Evolutionary conservation across 2,329 filamentous ascomycete species (phyloP), one percentile per base, ranked within the genome.

Genomic region (Pestalotiopsis sp.): DNA sequence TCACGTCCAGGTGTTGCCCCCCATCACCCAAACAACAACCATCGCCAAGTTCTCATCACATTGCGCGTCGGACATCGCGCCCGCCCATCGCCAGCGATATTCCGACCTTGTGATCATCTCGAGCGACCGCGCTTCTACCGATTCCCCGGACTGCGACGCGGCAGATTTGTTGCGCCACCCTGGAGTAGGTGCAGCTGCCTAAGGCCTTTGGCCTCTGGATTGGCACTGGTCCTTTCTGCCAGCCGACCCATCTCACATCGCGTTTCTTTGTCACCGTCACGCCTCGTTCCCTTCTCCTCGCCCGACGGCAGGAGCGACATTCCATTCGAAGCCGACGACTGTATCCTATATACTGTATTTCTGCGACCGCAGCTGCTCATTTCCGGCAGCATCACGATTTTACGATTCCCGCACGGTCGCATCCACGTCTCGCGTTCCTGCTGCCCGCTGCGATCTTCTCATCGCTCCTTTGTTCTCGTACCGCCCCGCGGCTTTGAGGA

Each of bases 11-110:
- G 39, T n/a, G 25, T 45, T 13, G 20, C 38, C 38, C 14, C 20
- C 20, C 61, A 45, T 66, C 55, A 45, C 39, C 64, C 52, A 20
- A 60, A 66, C 64, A 66, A 57, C 64, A 59, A 14, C 55, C 36
- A 27, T 52, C 57, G 20, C 57, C 71, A 67, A 68, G 74, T 70
- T 52, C 45, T n/a, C 81, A 86, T 84, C 83, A 81, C 79, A 80
- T 82, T 83, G 83, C 87, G 86, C 84, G 84, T 85, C 85, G 81
- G 80, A 79, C 81, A 83, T 82, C 82, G 81, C 79, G 80, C 80
- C 75, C 75, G 71, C 71, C 71, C 74, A 74, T 73, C 74, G 75
- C 70, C 71, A 69, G 74, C 76, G 76, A 74, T 67, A 69, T 68
- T 74, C 74, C 77, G 79, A 79, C 74, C 77, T 74, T 72, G 69